phyloP scores from a whole-genome alignment of 768 basidiomycete species.

The Russula sp. region DNA sequence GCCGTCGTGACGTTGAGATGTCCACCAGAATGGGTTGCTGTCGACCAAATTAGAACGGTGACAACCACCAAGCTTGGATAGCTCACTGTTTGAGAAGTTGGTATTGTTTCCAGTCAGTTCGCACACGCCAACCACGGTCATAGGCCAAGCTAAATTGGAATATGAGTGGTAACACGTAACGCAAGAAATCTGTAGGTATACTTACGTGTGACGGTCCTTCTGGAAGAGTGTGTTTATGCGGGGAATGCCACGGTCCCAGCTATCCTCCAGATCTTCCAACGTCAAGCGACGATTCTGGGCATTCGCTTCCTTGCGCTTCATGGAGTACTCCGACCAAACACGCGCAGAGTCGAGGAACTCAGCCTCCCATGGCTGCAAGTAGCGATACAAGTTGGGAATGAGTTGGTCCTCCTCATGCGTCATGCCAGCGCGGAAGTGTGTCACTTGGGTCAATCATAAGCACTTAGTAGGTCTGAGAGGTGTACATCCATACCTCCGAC shows the following conservation, averaged over 20 bases:
- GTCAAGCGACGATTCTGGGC: slow-evolving; percentile 96
- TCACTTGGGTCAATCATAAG: slow-evolving; percentile 47
- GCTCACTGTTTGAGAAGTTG: slow-evolving; percentile 84
- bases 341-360: slow-evolving; percentile 97
- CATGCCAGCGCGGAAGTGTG: slow-evolving; percentile 99
- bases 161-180: neutral
- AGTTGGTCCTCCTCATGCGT: slow-evolving; percentile 91
- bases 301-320: slow-evolving; percentile 99
- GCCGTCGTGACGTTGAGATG: slow-evolving; percentile 91
- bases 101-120: slow-evolving; percentile 98
- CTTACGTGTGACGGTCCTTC: slow-evolving; percentile 90
- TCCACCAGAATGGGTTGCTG: slow-evolving; percentile 99
- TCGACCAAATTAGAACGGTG: neutral
- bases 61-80: neutral
- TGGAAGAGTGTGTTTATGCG: slow-evolving; percentile 99
- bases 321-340: slow-evolving; percentile 98
- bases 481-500: slow-evolving; percentile 54
- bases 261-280: slow-evolving; percentile 95
- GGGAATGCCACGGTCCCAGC: slow-evolving; percentile 97
- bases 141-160: slow-evolving; percentile 64
- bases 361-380: slow-evolving; percentile 95
- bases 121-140: slow-evolving; percentile 97
- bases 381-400: slow-evolving; percentile 95
- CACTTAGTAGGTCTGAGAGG: neutral
- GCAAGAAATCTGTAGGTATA: slow-evolving; percentile 15